Conservation (phyloP, 805 yeast species). For the Naumovozyma baii region DNA sequence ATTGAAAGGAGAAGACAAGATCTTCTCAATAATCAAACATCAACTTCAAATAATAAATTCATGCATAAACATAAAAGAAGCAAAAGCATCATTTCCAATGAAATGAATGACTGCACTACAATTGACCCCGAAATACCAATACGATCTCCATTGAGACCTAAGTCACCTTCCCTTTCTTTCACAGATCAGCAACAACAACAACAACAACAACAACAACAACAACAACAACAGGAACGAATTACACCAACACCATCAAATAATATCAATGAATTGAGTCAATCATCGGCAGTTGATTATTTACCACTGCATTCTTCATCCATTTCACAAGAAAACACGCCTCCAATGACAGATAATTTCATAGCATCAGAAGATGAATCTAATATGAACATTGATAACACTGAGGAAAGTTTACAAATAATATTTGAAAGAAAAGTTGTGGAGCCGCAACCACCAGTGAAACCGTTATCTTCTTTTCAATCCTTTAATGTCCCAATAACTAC, state of each 20-base stretch:
- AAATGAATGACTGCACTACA: conserved; percentile 9
- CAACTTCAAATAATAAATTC: conserved; percentile 6
- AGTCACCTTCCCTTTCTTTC: conserved; percentile 2
- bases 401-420: conserved; percentile 11
- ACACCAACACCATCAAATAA: background rate
- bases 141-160: conserved; percentile 16
- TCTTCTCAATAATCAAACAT: conserved; percentile 6
- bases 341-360: background rate
- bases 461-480: conserved; percentile 19
- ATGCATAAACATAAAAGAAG: conserved; percentile 26
- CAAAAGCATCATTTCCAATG: conserved; percentile 20
- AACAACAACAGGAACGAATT: background rate
- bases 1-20: conserved; percentile 18
- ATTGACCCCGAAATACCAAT: conserved; percentile 15
- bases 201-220: background rate
- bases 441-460: background rate
- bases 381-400: conserved; percentile 4
- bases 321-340: background rate
- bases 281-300: too few relatives aligned
- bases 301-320: too few relatives aligned
- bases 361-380: background rate
- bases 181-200: background rate
- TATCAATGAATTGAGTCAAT: too few relatives aligned
- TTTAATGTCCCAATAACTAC: conserved; percentile 8
- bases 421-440: conserved; percentile 5